phyloP scores from a whole-genome alignment of 176 grass and related monocot species.

The Tillandsia leiboldiana region DNA sequence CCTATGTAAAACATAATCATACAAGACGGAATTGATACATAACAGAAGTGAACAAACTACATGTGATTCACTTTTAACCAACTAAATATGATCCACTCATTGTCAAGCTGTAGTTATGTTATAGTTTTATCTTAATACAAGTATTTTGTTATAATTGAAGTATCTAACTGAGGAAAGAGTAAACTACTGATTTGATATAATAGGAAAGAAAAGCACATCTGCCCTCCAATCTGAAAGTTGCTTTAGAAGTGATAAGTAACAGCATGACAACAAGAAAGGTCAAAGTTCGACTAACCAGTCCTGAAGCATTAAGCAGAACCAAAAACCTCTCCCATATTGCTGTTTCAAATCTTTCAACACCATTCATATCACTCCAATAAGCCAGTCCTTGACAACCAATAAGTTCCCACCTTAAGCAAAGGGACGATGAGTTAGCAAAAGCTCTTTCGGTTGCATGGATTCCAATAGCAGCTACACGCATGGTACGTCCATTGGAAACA shows the following conservation, averaged over 20 bases:
- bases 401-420: conserved; percentile 72
- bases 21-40: too few species aligned
- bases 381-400: conserved; percentile 67
- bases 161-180: neutral
- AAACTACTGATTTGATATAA: neutral
- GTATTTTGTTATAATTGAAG: too few species aligned
- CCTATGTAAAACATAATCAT: too few species aligned
- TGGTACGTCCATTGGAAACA: conserved; percentile 68
- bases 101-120: too few species aligned
- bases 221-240: neutral
- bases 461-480: conserved; percentile 66
- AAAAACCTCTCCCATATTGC: conserved; percentile 81
- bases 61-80: too few species aligned
- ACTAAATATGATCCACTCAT: too few species aligned
- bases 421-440: conserved; percentile 95
- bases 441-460: conserved; percentile 51
- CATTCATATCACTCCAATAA: conserved; percentile 39
- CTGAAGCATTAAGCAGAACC: conserved; percentile 80
- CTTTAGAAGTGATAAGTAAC: too few species aligned
- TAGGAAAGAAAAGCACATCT: neutral
- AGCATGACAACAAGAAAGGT: neutral
- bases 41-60: too few species aligned
- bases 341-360: conserved; percentile 27
- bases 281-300: conserved; percentile 51
- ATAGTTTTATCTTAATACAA: too few species aligned